A percentile compares a stretch with the other conserved stretches of the same genome.
Conservation (phyloP, 208 protist genomes). For the Leishmania amazonensis region DNA sequence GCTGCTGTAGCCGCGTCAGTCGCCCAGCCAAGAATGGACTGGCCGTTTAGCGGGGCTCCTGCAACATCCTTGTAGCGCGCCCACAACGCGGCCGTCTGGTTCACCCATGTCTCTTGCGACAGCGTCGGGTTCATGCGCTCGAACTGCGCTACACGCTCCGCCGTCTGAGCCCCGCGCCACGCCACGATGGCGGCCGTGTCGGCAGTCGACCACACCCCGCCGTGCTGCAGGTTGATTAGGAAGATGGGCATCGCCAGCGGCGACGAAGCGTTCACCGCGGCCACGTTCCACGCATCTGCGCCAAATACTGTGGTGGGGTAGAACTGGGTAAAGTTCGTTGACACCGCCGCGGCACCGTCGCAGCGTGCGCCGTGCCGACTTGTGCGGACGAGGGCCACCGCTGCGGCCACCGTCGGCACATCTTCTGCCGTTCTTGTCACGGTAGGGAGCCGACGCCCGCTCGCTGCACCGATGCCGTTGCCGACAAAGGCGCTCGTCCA, state of each 20-base stretch:
- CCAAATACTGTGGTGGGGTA: background rate
- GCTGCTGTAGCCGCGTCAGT: slow-evolving; percentile 22
- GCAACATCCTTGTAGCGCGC: background rate
- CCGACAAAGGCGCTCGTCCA: slow-evolving; percentile 45
- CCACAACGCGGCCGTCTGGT: slow-evolving; percentile 34
- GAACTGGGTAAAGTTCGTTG: slow-evolving; percentile 15
- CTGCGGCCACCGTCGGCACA: slow-evolving; percentile 40
- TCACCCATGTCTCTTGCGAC: slow-evolving; percentile 8
- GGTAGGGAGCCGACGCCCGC: slow-evolving; percentile 11
- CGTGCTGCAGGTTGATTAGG: slow-evolving; percentile 45
- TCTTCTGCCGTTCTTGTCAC: background rate
- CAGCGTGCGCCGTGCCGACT: slow-evolving; percentile 49
- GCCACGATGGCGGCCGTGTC: slow-evolving; percentile 21
- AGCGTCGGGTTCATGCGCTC: slow-evolving; percentile 23
- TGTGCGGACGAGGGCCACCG: slow-evolving; percentile 61
- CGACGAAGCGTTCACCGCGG: background rate
- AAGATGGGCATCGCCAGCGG: slow-evolving; percentile 56
- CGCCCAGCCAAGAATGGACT: slow-evolving; percentile 18
- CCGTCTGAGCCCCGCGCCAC: slow-evolving; percentile 12
- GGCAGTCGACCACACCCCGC: slow-evolving; percentile 21
- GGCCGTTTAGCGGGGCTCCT: slow-evolving; percentile 22
- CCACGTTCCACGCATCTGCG: no score
- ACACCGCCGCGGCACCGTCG: slow-evolving; percentile 22
- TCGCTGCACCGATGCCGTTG: slow-evolving; percentile 44
- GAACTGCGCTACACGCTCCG: slow-evolving; percentile 1